A percentile compares a stretch with the other conserved stretches of the same genome.
Evolutionary conservation across 164 flowering plant genomes (phyloP).

Genomic region (Kingdonia uniflora): DNA sequence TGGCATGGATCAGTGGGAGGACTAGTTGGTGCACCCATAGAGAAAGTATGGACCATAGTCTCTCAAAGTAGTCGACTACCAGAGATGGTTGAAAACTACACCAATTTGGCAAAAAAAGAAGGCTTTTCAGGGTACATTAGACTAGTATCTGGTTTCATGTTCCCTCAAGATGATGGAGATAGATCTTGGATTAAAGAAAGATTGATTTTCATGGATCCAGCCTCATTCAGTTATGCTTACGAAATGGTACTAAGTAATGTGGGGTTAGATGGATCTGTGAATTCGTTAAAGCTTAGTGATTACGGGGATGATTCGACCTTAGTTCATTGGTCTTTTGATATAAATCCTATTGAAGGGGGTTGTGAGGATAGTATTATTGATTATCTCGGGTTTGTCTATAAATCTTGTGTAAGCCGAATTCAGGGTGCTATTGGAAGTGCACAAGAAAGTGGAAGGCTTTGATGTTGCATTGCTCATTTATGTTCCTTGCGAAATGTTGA

Average conservation of each 20-base stretch:
- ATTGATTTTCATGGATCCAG: slow-evolving; percentile 32
- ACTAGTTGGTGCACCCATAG: slow-evolving; percentile 40
- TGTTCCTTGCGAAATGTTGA: no score
- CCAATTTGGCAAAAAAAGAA: slow-evolving; percentile 38
- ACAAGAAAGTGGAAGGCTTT: neutral
- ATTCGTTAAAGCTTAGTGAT: slow-evolving; percentile 37
- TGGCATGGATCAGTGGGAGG: slow-evolving; percentile 44
- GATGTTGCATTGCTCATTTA: no score
- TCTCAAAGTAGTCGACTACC: slow-evolving; percentile 32
- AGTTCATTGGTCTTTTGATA: slow-evolving; percentile 41
- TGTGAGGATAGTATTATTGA: slow-evolving; percentile 34
- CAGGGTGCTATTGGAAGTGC: slow-evolving; percentile 25
- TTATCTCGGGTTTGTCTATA: slow-evolving; percentile 49
- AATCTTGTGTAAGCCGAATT: slow-evolving; percentile 45
- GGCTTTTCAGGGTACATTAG: slow-evolving; percentile 36
- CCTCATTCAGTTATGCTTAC: slow-evolving; percentile 28
- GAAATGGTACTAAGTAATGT: slow-evolving; percentile 51
- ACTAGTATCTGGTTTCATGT: slow-evolving; percentile 62
- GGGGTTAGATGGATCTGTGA: slow-evolving; percentile 51
- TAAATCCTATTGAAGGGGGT: slow-evolving; percentile 35
- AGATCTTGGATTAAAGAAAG: slow-evolving; percentile 64
- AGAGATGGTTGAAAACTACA: slow-evolving; percentile 62
- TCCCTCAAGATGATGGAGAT: slow-evolving; percentile 51
- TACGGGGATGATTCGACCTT: slow-evolving; percentile 39
- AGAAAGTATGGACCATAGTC: slow-evolving; percentile 39